Base-by-base conservation (phyloP, 805 yeast species). In the Teunomyces kruisii region DNA sequence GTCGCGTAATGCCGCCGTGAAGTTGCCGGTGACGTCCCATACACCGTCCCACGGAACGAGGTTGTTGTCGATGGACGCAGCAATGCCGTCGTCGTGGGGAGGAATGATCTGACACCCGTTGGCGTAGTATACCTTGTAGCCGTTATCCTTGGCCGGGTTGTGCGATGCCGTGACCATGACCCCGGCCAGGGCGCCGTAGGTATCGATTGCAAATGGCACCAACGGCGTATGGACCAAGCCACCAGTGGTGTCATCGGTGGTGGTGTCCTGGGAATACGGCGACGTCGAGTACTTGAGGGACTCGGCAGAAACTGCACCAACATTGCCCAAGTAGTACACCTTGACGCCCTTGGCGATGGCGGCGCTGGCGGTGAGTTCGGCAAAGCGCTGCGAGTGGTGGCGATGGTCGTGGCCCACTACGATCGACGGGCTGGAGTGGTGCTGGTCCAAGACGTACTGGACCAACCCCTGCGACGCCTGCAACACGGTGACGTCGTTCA, bases 81-180 rank as follows among this genome's bases (percentile, higher is more conserved):
- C 90, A 50, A 92, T 92, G 1, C 76, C 81, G 2, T 57, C 55
- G 58, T 94, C 98, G 57, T 84, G 89, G 0, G 99, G 98, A 2
- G 96, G 91, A 38, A 92, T 88, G 51, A 92, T 94, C 63, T 94
- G 98, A 63, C 97, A 92, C 3, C 97, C 98, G 60, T 92, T 92
- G 8, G 75, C 70, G 81, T 94, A 89, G 68, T 94, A 92, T 1
- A 92, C 98, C 59, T 92, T 92, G 67, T 88, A 92, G 0, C 98
- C 98, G 58, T 91, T 91, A 60, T 90, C 97, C 61, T 78, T 70
- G 28, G 86, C 86, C 1, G 94, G 92, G 59, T 86, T 86, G 58
- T 88, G 96, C 42, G 94, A 86, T 1, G 96, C 96, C 0, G 96
- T 89, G 24, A 91, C 80, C 97, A 91, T 91, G 1, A 92, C 86